Conservation (phyloP, 129 eudicot species). For the Gnaphalium uliginosum region DNA sequence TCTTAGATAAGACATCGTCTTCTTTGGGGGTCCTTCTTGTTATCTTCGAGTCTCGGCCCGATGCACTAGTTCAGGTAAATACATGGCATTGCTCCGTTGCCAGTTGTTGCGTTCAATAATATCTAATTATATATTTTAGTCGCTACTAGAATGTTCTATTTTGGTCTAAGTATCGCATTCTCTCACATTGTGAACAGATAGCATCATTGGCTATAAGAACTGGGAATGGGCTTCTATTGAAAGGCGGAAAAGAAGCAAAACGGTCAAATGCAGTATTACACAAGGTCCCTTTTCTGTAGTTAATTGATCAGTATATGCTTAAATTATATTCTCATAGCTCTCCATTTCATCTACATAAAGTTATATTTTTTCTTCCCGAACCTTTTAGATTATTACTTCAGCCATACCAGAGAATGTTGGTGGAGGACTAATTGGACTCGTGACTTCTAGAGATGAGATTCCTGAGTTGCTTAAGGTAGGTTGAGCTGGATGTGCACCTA, state of each 20-base stretch:
- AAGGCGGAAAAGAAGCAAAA: slow-evolving; percentile 98
- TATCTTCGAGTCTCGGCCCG: slow-evolving; percentile 98
- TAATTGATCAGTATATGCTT: background rate
- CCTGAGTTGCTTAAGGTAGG: slow-evolving; percentile 91
- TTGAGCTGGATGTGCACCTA: slow-evolving; percentile 10
- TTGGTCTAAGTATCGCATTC: background rate
- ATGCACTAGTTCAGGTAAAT: slow-evolving; percentile 72
- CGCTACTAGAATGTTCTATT: background rate
- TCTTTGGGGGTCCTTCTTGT: slow-evolving; percentile 93
- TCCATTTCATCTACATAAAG: background rate
- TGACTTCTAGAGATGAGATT: slow-evolving; percentile 93
- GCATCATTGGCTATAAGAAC: slow-evolving; percentile 92
- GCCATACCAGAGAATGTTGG: slow-evolving; percentile 82
- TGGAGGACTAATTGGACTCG: slow-evolving; percentile 77
- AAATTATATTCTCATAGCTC: background rate
- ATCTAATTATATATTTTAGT: slow-evolving; percentile 3
- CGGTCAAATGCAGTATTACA: slow-evolving; percentile 86
- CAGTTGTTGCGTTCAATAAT: background rate
- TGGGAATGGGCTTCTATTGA: slow-evolving; percentile 91
- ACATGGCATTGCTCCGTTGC: background rate
- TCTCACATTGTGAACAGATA: slow-evolving; percentile 47
- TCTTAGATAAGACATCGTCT: slow-evolving; percentile 83
- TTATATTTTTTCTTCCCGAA: background rate
- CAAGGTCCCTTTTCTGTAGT: slow-evolving; percentile 77
- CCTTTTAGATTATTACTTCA: slow-evolving; percentile 68